phyloP scores from a whole-genome alignment of 768 basidiomycete species.

The Leccinum rimulosum region DNA sequence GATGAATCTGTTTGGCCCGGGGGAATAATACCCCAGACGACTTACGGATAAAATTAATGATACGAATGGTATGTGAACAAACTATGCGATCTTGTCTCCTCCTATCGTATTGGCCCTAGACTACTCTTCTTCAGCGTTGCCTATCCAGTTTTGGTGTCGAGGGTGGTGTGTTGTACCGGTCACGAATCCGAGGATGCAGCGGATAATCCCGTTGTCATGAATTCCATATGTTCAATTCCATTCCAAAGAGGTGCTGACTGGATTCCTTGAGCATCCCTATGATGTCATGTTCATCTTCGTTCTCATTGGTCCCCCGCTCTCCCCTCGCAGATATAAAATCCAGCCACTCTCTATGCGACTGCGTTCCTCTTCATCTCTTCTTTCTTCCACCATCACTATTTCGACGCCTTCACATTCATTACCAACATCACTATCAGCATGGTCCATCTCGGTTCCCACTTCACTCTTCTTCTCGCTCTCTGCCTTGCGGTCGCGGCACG shows the following conservation, averaged over 20 bases:
- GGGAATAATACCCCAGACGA: neutral
- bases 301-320: conserved; percentile 9
- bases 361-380: conserved; percentile 3
- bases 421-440: conserved; percentile 28
- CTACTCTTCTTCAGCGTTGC: neutral
- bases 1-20: neutral
- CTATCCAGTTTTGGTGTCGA: neutral
- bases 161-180: neutral
- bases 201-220: neutral
- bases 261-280: conserved; percentile 11
- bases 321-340: conserved; percentile 24
- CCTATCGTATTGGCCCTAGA: no score
- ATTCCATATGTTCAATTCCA: neutral
- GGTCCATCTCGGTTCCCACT: conserved; percentile 29
- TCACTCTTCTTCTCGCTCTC: conserved; percentile 28
- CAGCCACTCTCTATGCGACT: neutral
- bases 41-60: neutral
- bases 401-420: conserved; percentile 23
- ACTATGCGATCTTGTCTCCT: neutral
- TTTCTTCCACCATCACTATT: conserved; percentile 15
- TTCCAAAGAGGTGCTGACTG: conserved; percentile 6
- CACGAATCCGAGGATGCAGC: no score
- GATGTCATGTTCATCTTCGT: conserved; percentile 16
- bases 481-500: conserved; percentile 23
- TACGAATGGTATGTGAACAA: neutral